Percentiles rank a stretch among this genome's conserved stretches.
phyloP scores from a whole-genome alignment of 2,329 filamentous ascomycete species.

The Colletotrichum sp. region DNA sequence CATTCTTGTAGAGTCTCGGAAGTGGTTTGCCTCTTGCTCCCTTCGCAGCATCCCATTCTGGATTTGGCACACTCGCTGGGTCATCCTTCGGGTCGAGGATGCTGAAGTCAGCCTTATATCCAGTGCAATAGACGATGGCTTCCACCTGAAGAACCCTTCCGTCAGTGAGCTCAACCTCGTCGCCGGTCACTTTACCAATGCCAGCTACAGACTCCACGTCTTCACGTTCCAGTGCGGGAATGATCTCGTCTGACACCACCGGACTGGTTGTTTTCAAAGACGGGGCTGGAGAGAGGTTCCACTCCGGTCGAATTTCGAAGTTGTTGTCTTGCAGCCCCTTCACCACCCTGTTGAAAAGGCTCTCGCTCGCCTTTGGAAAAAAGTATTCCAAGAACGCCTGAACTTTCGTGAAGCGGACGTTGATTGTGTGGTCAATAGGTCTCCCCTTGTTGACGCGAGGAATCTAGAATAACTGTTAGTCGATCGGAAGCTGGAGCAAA shows the following conservation, averaged over 20 bases:
- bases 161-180: slow-evolving; percentile 25
- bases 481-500: not conserved
- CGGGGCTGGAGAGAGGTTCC: slow-evolving; percentile 29
- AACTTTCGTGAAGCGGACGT: not conserved
- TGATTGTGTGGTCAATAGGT: slow-evolving; percentile 33
- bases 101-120: slow-evolving; percentile 25
- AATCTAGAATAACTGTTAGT: not conserved
- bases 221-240: slow-evolving; percentile 29
- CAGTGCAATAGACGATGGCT: slow-evolving; percentile 29
- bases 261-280: slow-evolving; percentile 16
- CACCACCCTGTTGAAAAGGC: not conserved
- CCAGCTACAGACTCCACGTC: slow-evolving; percentile 30
- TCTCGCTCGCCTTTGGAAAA: slow-evolving; percentile 30
- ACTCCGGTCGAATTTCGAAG: slow-evolving; percentile 31
- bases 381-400: not conserved
- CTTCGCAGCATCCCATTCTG: not conserved
- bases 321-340: not conserved
- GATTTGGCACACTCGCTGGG: slow-evolving; percentile 21
- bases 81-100: slow-evolving; percentile 3
- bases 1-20: slow-evolving; percentile 40
- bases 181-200: slow-evolving; percentile 25
- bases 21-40: slow-evolving; percentile 33
- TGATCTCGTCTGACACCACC: slow-evolving; percentile 30
- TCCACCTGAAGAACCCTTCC: slow-evolving; percentile 27
- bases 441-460: slow-evolving; percentile 29